Conservation (phyloP, 352 stramenopile genomes). For the Phytophthora colocasiae region DNA sequence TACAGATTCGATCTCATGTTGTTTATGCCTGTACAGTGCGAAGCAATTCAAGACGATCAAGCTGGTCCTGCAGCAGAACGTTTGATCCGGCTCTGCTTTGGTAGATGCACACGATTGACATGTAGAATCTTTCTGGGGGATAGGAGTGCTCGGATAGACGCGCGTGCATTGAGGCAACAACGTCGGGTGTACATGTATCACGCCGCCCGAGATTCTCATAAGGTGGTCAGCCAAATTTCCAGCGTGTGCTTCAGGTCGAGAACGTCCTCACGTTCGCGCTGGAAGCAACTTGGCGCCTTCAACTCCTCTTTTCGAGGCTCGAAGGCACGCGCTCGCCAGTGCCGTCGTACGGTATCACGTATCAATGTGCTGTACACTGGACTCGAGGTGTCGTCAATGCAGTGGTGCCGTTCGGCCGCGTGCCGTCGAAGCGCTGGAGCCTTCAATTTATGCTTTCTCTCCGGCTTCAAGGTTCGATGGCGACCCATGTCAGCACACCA, state of each 20-base stretch:
- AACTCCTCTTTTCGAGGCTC: not conserved
- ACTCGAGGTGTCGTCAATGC: slow-evolving; percentile 12
- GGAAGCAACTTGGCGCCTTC: not conserved
- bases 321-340: slow-evolving; percentile 6
- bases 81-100: slow-evolving; percentile 3
- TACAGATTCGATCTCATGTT: too few relatives aligned
- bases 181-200: not conserved
- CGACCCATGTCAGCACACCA: not conserved
- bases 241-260: not conserved
- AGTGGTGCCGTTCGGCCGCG: not conserved
- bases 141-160: not conserved
- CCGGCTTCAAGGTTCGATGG: not conserved
- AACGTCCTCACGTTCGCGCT: not conserved
- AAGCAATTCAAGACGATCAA: too few relatives aligned
- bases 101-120: slow-evolving; percentile 1
- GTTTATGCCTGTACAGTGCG: too few relatives aligned
- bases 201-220: not conserved
- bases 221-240: not conserved
- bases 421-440: not conserved
- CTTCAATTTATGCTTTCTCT: not conserved
- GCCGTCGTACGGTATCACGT: slow-evolving; percentile 1
- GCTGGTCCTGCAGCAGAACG: not conserved
- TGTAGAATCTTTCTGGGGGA: slow-evolving; percentile 1
- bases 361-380: not conserved
- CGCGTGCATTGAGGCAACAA: not conserved